Evolutionary conservation across 495 filamentous ascomycete species (phyloP).

Genomic region (Neurospora tetrasperma): DNA sequence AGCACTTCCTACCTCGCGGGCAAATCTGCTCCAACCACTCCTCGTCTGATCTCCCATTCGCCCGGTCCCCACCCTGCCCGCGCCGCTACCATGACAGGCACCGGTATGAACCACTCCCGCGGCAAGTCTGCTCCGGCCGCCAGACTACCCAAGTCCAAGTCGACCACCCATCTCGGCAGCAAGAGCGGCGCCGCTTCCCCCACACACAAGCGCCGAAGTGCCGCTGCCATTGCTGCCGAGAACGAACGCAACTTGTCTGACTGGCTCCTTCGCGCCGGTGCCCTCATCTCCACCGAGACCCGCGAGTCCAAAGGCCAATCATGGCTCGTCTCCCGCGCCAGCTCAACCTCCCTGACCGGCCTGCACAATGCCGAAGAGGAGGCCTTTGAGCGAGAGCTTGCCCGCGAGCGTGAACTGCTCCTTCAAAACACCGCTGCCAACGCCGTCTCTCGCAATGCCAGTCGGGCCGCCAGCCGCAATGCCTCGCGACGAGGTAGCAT

Average conservation of each 20-base stretch:
- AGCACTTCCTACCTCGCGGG: constrained; percentile 41
- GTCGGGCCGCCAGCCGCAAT: constrained; percentile 12
- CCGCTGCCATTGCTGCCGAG: background rate
- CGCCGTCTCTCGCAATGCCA: background rate
- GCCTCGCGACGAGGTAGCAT: constrained; percentile 26
- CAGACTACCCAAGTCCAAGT: constrained; percentile 34
- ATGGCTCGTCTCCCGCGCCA: constrained; percentile 65
- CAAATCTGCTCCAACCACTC: constrained; percentile 47
- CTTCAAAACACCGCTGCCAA: background rate
- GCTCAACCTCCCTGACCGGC: constrained; percentile 55
- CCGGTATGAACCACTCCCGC: constrained; percentile 16
- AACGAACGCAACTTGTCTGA: constrained; percentile 43
- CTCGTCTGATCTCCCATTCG: constrained; percentile 44
- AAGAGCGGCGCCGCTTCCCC: constrained; percentile 11
- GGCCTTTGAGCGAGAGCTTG: constrained; percentile 33
- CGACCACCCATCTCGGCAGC: constrained; percentile 30
- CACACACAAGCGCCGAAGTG: constrained; percentile 14
- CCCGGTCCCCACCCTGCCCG: constrained; percentile 27
- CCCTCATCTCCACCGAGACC: constrained; percentile 56
- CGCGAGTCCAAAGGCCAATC: constrained; percentile 70
- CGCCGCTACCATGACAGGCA: constrained; percentile 18
- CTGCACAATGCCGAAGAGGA: constrained; percentile 40
- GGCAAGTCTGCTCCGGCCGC: constrained; percentile 21
- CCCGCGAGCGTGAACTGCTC: constrained; percentile 23
- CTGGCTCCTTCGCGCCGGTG: constrained; percentile 68